Evolutionary conservation across 1,284 basidiomycete genomes (phyloP), one percentile per base, ranked within the genome.

Genomic region (Mycosarcoma maydis): DNA sequence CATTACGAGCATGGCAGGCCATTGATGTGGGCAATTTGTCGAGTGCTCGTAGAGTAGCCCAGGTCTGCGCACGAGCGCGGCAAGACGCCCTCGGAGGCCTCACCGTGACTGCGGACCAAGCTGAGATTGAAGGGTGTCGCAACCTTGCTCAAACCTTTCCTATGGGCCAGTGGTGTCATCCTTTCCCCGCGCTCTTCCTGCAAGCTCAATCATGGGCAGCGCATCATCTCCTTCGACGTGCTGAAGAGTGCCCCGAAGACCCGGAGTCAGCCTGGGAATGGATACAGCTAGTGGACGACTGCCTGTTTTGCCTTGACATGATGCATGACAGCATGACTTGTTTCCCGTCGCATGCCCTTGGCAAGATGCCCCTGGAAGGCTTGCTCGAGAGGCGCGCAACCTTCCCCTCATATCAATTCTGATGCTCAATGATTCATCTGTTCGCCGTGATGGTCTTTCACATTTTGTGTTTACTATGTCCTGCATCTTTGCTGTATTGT

Each of bases 121-220:
- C 43, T 6, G 30, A 45, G 17, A 45, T 34, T 32, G 43, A 45
- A 22, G n/a, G 43, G 13, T 13, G 27, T 24, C 43, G 30, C 30
- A 23, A 34, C 20, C 29, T 45, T 20, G 32, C 32, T 20, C 43
- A 45, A 11, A 45, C 43, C 5, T 34, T 33, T 14, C 43, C 43
- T 6, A 34, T 45, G 43, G 43, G 43, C 14, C 43, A 45, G 22
- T 45, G 43, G 43, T 45, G 43, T 16, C 43, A 45, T 34, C 43
- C 43, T 6, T 45, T 34, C 20, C 43, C 43, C 4, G 19, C 22
- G 3, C 19, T 45, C 19, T 20, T 23, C 3, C n/a, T 45, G 4
- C 30, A 45, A n/a, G 43, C 43, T 6, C 43, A 45, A 16, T 30
- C 43, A 24, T 45, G 43, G 43, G 43, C 43, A 10, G 43, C 30